Evolutionary conservation across 148 eudicot species (phyloP).

Genomic region (Rhododendron kiyosumense): DNA sequence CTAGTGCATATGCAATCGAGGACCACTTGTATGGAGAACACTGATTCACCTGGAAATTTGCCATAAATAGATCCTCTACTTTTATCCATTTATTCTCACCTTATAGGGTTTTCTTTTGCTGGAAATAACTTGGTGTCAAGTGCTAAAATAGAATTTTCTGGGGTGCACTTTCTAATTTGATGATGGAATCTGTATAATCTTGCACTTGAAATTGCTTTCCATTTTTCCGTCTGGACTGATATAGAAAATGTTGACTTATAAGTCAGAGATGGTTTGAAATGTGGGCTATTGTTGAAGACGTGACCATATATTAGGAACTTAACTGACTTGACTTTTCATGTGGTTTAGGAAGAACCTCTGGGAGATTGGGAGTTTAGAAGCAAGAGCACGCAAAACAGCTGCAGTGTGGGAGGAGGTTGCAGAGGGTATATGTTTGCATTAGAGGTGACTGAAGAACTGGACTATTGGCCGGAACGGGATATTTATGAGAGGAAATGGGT

Average conservation of each 20-base stretch:
- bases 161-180: neutral
- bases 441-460: conserved; percentile 22
- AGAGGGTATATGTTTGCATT: conserved; percentile 22
- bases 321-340: neutral
- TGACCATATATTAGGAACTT: neutral
- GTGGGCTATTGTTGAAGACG: neutral
- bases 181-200: neutral
- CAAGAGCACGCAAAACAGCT: conserved; percentile 24
- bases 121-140: neutral
- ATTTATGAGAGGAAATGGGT: conserved; percentile 23
- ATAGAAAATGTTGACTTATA: neutral
- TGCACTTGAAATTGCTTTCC: neutral
- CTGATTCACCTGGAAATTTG: neutral
- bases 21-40: neutral
- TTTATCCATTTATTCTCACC: neutral
- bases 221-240: neutral
- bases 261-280: neutral
- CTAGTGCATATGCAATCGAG: neutral
- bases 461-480: conserved; percentile 16
- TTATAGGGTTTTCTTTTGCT: neutral
- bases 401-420: conserved; percentile 16
- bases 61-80: neutral
- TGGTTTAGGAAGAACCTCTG: conserved; percentile 17
- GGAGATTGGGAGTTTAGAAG: conserved; percentile 26
- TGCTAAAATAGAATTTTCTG: neutral